Base-by-base conservation (phyloP, 495 filamentous ascomycete genomes). In the Hyaloscypha finlandica region DNA sequence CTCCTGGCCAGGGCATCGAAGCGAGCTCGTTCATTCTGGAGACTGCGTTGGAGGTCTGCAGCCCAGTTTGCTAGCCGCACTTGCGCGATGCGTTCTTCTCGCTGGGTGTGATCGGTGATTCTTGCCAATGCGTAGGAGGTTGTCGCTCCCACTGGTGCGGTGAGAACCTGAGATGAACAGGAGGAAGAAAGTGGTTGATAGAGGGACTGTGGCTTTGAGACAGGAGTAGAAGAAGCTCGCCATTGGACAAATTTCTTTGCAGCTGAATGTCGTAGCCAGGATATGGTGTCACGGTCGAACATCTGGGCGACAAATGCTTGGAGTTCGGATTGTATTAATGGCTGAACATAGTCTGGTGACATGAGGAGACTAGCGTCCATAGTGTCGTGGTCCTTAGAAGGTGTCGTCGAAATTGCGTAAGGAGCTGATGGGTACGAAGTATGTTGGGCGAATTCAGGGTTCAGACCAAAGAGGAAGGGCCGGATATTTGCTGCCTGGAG, bases 361-460 rank as follows among this genome's bases (percentile, higher is more conserved):
- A 99, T 99, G 16, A 99, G 82, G 0, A 95, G 85, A 72, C 92
- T 96, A 32, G 95, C 95, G 73, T 99, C 95, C 92, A 99, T 97
- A 55, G 84, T 89, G 29, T 97, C 93, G 59, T 89, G 79, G 75
- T 99, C 93, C 59, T 86, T 86, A 12, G 85, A 87, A 45, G 88
- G 83, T 14, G 85, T 86, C 22, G 92, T 96, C 29, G 96, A 98
- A 51, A 97, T 85, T 8, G 93, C 88, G 75, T 90, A 97, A 8
- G 92, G 88, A 70, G 78, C 69, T 68, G 73, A 71, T 30, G 71
- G 77, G 52, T 68, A 70, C n/a, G 69, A 66, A 45, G 68, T 64
- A 57, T 65, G 52, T 22, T 65, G 45, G 51, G 71, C 54, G 67
- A 73, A 78, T 20, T 77, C 71, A 19, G 76, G 69, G 4, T 70